Percentiles rank a stretch among this genome's conserved stretches.
phyloP scores from a whole-genome alignment of 345 rosid genomes.

The Excoecaria cochinchinensis region DNA sequence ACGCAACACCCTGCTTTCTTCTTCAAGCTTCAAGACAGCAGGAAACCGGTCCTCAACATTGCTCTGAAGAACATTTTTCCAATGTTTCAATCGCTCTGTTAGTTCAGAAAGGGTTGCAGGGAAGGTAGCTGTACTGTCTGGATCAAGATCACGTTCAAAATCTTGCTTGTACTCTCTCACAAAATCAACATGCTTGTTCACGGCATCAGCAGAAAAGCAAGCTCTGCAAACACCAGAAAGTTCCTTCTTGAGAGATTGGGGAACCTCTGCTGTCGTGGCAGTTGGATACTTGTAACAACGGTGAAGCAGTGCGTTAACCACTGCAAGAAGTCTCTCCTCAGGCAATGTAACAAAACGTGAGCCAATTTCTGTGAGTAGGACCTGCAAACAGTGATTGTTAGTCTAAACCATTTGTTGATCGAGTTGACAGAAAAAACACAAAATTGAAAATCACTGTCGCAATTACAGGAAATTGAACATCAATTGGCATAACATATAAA shows the following conservation, averaged over 20 bases:
- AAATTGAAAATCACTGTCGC: neutral
- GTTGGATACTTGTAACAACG: slow-evolving; percentile 99
- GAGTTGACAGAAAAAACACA: neutral
- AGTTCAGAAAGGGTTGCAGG: slow-evolving; percentile 89
- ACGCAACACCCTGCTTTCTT: slow-evolving; percentile 87
- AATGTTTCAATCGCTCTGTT: slow-evolving; percentile 85
- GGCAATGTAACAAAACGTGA: slow-evolving; percentile 95
- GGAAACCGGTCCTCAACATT: slow-evolving; percentile 98
- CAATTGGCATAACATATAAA: neutral
- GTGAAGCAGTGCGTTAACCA: slow-evolving; percentile 94
- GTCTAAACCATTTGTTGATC: neutral
- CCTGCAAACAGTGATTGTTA: slow-evolving; percentile 44
- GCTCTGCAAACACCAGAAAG: slow-evolving; percentile 99
- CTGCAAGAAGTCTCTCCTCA: slow-evolving; percentile 96
- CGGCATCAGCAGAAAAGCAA: slow-evolving; percentile 98
- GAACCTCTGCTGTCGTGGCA: slow-evolving; percentile 97
- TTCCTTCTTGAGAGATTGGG: slow-evolving; percentile 96
- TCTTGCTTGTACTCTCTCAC: slow-evolving; percentile 98
- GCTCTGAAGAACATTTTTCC: slow-evolving; percentile 98
- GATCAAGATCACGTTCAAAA: slow-evolving; percentile 97
- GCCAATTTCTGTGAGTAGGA: slow-evolving; percentile 90
- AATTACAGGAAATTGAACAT: neutral
- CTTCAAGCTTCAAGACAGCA: slow-evolving; percentile 92
- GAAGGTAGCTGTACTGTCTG: slow-evolving; percentile 85
- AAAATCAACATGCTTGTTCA: slow-evolving; percentile 94